Conservation (phyloP, 805 yeast genomes). For the Starmerella potacharoeniae region DNA sequence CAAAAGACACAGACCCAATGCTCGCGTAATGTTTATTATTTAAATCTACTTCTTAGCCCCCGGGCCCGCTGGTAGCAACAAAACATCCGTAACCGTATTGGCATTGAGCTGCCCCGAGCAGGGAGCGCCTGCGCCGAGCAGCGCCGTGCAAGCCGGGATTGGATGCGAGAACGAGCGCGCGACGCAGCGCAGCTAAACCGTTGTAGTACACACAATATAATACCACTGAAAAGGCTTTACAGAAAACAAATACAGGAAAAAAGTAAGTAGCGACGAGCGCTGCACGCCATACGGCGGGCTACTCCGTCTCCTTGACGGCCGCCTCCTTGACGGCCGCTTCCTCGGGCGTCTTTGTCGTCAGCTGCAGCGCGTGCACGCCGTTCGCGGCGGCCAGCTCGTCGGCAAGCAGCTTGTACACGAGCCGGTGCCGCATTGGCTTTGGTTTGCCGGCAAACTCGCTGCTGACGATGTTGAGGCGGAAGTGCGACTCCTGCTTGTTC, state of each 20-base stretch:
- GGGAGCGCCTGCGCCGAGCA: too few species aligned
- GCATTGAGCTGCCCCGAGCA: neutral
- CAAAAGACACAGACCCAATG: conserved; percentile 4
- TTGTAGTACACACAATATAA: too few species aligned
- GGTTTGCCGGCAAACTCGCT: conserved; percentile 52
- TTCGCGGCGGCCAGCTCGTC: conserved; percentile 53
- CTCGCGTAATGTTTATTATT: conserved; percentile 7
- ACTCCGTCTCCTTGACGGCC: too few species aligned
- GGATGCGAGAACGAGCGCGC: too few species aligned
- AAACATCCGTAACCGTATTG: conserved; percentile 2
- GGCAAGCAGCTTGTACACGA: conserved; percentile 54
- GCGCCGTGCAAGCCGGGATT: too few species aligned
- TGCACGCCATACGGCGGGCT: too few species aligned
- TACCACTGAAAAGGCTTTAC: too few species aligned
- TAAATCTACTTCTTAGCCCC: conserved; percentile 3
- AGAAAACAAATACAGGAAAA: too few species aligned
- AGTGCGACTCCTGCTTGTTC: conserved; percentile 71
- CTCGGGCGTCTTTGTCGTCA: conserved; percentile 63
- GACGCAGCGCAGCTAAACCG: too few species aligned
- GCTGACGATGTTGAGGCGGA: conserved; percentile 61
- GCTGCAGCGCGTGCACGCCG: conserved; percentile 81
- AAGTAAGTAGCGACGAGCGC: too few species aligned
- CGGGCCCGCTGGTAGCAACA: conserved; percentile 4
- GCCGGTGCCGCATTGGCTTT: conserved; percentile 66
- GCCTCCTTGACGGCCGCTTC: conserved; percentile 33